Percentiles rank a stretch among this genome's conserved stretches.
Evolutionary conservation across 2,329 filamentous ascomycete species (phyloP).

Genomic region (Talaromyces rugulosus): DNA sequence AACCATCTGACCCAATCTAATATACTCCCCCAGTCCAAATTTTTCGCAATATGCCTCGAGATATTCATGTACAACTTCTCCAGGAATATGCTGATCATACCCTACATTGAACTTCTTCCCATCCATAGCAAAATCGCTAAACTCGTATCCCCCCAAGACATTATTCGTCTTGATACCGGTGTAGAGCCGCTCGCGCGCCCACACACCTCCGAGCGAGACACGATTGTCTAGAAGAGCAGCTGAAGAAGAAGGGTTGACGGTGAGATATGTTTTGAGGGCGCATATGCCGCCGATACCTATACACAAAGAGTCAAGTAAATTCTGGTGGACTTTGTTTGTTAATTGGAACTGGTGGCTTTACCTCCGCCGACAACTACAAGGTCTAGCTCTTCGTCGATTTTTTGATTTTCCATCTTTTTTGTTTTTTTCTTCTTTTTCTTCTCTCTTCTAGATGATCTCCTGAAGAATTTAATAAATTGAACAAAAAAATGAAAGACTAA

Average conservation of each 20-base stretch:
- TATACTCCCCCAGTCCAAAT: conserved; percentile 46
- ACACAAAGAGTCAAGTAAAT: background rate
- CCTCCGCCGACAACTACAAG: background rate
- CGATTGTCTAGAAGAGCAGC: conserved; percentile 57
- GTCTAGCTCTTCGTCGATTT: background rate
- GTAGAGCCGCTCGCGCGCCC: conserved; percentile 63
- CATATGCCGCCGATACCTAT: background rate
- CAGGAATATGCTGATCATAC: conserved; percentile 57
- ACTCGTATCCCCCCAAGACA: conserved; percentile 68
- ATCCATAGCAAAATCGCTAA: conserved; percentile 68
- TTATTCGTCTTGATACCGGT: conserved; percentile 71
- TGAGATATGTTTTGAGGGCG: conserved; percentile 58
- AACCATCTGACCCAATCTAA: conserved; percentile 27
- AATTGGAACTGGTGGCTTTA: background rate
- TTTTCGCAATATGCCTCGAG: conserved; percentile 52
- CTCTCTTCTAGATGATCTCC: background rate
- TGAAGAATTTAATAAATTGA: background rate
- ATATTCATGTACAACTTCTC: conserved; percentile 53
- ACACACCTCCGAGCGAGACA: conserved; percentile 62
- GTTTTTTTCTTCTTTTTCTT: background rate
- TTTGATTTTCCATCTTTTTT: background rate
- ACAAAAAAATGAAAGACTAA: background rate
- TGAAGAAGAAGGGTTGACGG: conserved; percentile 54
- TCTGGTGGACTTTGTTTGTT: background rate
- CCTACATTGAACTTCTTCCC: conserved; percentile 47